phyloP scores from a whole-genome alignment of 129 eudicot species.

The Kitagawia praeruptora region DNA sequence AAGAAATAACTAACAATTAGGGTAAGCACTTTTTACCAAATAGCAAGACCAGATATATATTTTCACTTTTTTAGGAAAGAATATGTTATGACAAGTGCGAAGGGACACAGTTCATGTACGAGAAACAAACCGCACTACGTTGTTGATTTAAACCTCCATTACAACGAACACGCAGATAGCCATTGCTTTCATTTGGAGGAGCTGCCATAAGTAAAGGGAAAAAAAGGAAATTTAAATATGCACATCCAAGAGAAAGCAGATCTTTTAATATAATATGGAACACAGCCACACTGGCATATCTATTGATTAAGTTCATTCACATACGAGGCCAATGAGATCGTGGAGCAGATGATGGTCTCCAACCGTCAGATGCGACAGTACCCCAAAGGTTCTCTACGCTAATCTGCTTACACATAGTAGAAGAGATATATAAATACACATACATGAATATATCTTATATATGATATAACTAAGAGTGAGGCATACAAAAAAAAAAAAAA shows the following conservation, averaged over 20 bases:
- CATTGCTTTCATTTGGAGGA: slow-evolving; percentile 72
- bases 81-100: neutral
- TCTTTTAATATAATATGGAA: neutral
- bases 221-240: slow-evolving; percentile 10
- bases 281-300: neutral
- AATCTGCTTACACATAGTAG: slow-evolving; percentile 34
- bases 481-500: neutral
- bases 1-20: neutral
- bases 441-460: neutral
- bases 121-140: slow-evolving; percentile 68
- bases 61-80: neutral
- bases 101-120: slow-evolving; percentile 1
- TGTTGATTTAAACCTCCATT: slow-evolving; percentile 98
- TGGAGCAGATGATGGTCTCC: slow-evolving; percentile 91
- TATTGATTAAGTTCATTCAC: slow-evolving; percentile 18
- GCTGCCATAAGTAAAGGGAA: slow-evolving; percentile 33
- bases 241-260: slow-evolving; percentile 8
- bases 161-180: slow-evolving; percentile 90
- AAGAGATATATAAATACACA: slow-evolving; percentile 2
- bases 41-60: neutral
- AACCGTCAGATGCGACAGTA: slow-evolving; percentile 64
- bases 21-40: neutral
- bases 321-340: slow-evolving; percentile 89
- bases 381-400: slow-evolving; percentile 67
- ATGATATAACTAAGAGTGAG: neutral